These are phyloP conservation scores for Berberis thunbergii DNA, from an alignment of 164 flowering plant genomes.

Conservation along the genomic window DNA sequence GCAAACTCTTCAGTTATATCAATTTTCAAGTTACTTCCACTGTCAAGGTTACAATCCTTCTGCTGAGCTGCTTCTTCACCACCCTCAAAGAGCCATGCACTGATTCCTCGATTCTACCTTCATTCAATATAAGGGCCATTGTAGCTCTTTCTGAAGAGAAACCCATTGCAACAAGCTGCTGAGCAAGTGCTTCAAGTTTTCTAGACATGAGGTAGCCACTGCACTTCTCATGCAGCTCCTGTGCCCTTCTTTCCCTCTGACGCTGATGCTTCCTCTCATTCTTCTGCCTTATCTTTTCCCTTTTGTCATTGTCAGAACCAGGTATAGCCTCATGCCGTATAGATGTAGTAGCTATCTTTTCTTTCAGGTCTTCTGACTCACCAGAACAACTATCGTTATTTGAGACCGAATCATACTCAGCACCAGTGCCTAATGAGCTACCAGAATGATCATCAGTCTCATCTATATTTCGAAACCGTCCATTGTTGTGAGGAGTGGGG, in stretches of 20 bases:
- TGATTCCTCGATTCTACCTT: slow-evolving; percentile 82
- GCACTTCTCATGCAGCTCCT: slow-evolving; percentile 82
- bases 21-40: slow-evolving; percentile 60
- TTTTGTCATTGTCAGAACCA: slow-evolving; percentile 78
- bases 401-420: slow-evolving; percentile 78
- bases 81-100: slow-evolving; percentile 86
- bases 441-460: slow-evolving; percentile 67
- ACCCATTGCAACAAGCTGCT: slow-evolving; percentile 91
- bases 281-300: slow-evolving; percentile 88
- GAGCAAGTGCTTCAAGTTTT: slow-evolving; percentile 74
- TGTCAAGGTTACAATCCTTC: slow-evolving; percentile 24
- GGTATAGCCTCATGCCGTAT: slow-evolving; percentile 46
- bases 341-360: slow-evolving; percentile 33
- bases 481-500: slow-evolving; percentile 42
- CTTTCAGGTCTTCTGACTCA: slow-evolving; percentile 92
- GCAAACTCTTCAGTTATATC: slow-evolving; percentile 85
- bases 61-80: slow-evolving; percentile 41
- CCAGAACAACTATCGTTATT: slow-evolving; percentile 90
- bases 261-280: slow-evolving; percentile 97
- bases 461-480: slow-evolving; percentile 72
- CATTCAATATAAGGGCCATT: slow-evolving; percentile 80
- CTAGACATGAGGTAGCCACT: slow-evolving; percentile 84
- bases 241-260: slow-evolving; percentile 88
- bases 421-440: slow-evolving; percentile 43
- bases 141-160: slow-evolving; percentile 81